These are phyloP conservation scores for Vicia villosa DNA, from an alignment of 306 rosid species.

Conservation along the genomic window DNA sequence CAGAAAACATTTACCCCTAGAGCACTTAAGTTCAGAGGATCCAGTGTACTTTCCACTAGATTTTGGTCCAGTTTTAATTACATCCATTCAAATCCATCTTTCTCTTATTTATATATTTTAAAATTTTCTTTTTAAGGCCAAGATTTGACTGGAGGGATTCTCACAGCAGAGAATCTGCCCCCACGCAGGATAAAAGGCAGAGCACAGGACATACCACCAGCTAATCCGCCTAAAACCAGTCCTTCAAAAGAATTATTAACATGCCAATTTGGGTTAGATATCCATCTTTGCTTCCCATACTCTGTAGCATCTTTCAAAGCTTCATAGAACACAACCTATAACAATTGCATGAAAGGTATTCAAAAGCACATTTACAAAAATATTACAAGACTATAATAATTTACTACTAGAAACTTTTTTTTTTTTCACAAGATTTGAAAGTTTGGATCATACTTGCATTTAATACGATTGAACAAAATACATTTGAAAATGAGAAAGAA, in stretches of 20 bases:
- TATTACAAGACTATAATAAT: neutral
- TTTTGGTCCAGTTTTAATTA: no score
- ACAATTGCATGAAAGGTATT: constrained; percentile 3
- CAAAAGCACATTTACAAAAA: neutral
- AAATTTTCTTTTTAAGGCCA: neutral
- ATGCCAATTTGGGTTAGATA: constrained; percentile 45
- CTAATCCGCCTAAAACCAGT: constrained; percentile 78
- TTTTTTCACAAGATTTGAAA: neutral
- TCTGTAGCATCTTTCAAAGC: constrained; percentile 65
- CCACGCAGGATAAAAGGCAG: constrained; percentile 27
- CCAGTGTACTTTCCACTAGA: neutral
- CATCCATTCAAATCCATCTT: no score
- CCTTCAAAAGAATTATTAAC: constrained; percentile 70
- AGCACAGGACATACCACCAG: constrained; percentile 74
- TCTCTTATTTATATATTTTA: no score
- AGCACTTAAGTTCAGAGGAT: neutral
- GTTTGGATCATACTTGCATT: constrained; percentile 26
- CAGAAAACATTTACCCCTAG: neutral
- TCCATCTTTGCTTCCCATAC: constrained; percentile 66
- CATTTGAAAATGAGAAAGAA: constrained; percentile 10
- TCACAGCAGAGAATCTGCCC: no score
- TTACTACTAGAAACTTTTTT: neutral
- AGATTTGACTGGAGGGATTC: no score
- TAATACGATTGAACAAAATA: neutral
- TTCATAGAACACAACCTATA: constrained; percentile 81